These are phyloP conservation scores for Meyerozyma guilliermondii DNA, from an alignment of 1,139 yeast genomes.

Conservation along the genomic window DNA sequence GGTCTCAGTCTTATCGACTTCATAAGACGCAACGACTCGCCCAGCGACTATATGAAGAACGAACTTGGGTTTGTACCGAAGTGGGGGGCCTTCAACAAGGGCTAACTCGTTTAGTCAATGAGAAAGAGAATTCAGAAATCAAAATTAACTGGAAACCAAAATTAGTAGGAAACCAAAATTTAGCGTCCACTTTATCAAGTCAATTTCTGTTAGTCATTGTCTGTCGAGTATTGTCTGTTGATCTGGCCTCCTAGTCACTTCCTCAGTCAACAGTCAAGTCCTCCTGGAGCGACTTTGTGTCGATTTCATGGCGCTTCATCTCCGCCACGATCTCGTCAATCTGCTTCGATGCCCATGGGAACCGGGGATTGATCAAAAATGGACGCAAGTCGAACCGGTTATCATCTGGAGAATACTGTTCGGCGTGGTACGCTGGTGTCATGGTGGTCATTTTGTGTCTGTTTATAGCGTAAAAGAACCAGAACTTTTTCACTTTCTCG, in stretches of 20 bases:
- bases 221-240: too few species aligned
- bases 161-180: too few species aligned
- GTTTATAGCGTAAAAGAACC: slow-evolving; percentile 89
- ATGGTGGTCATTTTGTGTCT: slow-evolving; percentile 95
- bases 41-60: slow-evolving; percentile 32
- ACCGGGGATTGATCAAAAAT: slow-evolving; percentile 84
- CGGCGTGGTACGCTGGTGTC: slow-evolving; percentile 97
- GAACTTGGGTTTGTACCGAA: slow-evolving; percentile 40
- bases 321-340: slow-evolving; percentile 69
- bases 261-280: not conserved
- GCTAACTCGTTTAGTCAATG: too few species aligned
- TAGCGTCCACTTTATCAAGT: too few species aligned
- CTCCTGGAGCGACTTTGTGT: not conserved
- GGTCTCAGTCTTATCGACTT: slow-evolving; percentile 52
- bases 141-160: too few species aligned
- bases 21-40: slow-evolving; percentile 39
- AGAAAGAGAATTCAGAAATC: too few species aligned
- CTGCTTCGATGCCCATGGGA: slow-evolving; percentile 84
- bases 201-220: too few species aligned
- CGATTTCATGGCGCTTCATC: slow-evolving; percentile 23
- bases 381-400: slow-evolving; percentile 94
- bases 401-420: slow-evolving; percentile 96
- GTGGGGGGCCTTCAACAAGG: slow-evolving; percentile 42
- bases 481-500: slow-evolving; percentile 85
- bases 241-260: not conserved